Evolutionary conservation across 2,329 filamentous ascomycete species (phyloP), one percentile per base, ranked within the genome.

Genomic region (Fusarium solani-melongenae): DNA sequence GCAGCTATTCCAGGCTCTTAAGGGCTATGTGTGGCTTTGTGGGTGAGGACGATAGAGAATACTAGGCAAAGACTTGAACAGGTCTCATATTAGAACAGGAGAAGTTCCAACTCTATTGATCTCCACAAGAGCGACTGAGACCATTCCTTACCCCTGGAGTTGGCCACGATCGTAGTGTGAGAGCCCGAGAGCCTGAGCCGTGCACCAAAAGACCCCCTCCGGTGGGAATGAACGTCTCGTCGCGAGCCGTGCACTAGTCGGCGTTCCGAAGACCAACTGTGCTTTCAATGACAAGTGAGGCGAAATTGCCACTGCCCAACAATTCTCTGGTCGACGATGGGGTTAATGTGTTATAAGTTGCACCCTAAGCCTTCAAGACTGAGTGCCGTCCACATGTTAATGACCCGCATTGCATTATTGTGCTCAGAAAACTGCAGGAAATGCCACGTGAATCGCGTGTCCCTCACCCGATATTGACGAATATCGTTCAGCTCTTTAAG

Each of bases 401-500:
- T 49, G 14, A 63, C 55, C 29, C 66, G 49, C 66, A 71, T 70
- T 22, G 66, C 69, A 29, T 71, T 64, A 17, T 65, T 70, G 27
- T 70, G 66, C 20, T 69, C 66, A n/a, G 66, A 69, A 39, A 69
- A 69, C 15, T 69, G 66, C 49, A 66, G 17, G 5, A 69, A 49
- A 66, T 69, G 66, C 20, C 38, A 51, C 1, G 62, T 49, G 12
- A 69, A 69, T 44, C 66, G 62, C 22, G 66, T 49, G 11, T 39
- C 29, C 10, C 31, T 53, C n/a, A 29, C 49, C 20, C 66, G 66
- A 31, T 66, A 69, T 6, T 57, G 12, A 8, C 67, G 59, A 22
- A 71, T 51, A 3, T 67, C 66, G 5, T 67, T 62, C 10, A 69
- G 34, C n/a, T 71, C 69, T 55, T 71, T 66, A 60, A 70, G 70